These are phyloP conservation scores for Acrodontium crateriforme DNA, from an alignment of 2,329 filamentous ascomycete species.

Conservation along the genomic window DNA sequence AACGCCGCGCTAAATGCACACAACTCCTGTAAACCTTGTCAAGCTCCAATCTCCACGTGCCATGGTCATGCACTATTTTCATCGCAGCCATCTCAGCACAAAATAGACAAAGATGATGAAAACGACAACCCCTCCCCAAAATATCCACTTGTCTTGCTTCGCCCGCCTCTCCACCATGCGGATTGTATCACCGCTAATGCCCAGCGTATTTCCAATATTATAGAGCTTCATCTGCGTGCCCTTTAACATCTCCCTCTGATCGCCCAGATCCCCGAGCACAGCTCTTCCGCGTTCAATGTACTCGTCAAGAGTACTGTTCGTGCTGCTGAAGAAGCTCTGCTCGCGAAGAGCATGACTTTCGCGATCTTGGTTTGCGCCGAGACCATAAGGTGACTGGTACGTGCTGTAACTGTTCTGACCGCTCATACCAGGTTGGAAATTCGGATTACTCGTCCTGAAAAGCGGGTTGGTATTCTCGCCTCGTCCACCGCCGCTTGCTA, in stretches of 20 bases:
- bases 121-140: slow-evolving; percentile 69
- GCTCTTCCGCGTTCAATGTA: slow-evolving; percentile 85
- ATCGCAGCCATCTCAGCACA: slow-evolving; percentile 72
- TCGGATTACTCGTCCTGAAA: slow-evolving; percentile 23
- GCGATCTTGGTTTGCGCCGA: slow-evolving; percentile 26
- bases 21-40: too few relatives aligned
- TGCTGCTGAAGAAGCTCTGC: slow-evolving; percentile 71
- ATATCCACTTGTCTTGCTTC: slow-evolving; percentile 96
- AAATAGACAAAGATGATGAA: slow-evolving; percentile 91
- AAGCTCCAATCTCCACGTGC: too few relatives aligned
- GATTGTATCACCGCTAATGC: slow-evolving; percentile 89
- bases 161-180: slow-evolving; percentile 88
- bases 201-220: slow-evolving; percentile 83
- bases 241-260: slow-evolving; percentile 91
- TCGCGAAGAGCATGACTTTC: slow-evolving; percentile 79
- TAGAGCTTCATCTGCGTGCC: slow-evolving; percentile 84
- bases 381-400: slow-evolving; percentile 23
- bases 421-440: slow-evolving; percentile 17
- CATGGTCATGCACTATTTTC: too few relatives aligned
- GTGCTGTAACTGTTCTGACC: slow-evolving; percentile 27
- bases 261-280: slow-evolving; percentile 73
- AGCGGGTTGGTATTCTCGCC: slow-evolving; percentile 22
- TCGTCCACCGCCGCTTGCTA: slow-evolving; percentile 11
- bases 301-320: slow-evolving; percentile 78
- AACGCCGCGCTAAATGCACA: too few relatives aligned